Evolutionary conservation across 495 filamentous ascomycete species (phyloP).

Genomic region (Lasiosphaeriaceae sp.): DNA sequence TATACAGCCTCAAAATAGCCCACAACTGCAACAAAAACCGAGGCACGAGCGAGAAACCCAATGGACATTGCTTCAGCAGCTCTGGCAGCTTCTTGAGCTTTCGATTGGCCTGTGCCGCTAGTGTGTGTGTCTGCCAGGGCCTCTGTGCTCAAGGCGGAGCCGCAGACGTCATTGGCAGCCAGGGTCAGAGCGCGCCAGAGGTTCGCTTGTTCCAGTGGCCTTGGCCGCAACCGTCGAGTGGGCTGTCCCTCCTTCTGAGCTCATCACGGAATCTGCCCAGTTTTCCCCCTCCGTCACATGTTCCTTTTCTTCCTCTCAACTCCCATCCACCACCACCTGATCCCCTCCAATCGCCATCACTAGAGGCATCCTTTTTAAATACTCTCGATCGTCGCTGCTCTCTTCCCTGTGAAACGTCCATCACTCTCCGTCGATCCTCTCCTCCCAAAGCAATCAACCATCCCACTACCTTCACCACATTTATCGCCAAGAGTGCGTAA

Average conservation of each 20-base stretch:
- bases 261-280: conserved; percentile 4
- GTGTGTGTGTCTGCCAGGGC: background rate
- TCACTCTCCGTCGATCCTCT: background rate
- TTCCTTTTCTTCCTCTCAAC: conserved; percentile 1
- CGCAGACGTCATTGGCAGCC: conserved; percentile 29
- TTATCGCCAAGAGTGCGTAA: background rate
- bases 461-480: background rate
- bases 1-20: too few relatives aligned
- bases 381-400: conserved; percentile 3
- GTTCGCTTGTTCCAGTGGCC: background rate
- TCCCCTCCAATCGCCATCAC: conserved; percentile 5
- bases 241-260: conserved; percentile 1
- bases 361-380: too few relatives aligned
- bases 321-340: background rate
- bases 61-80: background rate
- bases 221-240: conserved; percentile 9
- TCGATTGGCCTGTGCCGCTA: conserved; percentile 16
- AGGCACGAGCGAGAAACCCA: background rate
- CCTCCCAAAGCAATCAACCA: background rate
- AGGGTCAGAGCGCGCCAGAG: conserved; percentile 6
- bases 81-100: conserved; percentile 11
- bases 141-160: conserved; percentile 10
- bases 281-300: conserved; percentile 17
- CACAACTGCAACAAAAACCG: background rate
- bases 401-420: background rate